Conservation (phyloP, 345 rosid species). For the Eucalyptus grandis region DNA sequence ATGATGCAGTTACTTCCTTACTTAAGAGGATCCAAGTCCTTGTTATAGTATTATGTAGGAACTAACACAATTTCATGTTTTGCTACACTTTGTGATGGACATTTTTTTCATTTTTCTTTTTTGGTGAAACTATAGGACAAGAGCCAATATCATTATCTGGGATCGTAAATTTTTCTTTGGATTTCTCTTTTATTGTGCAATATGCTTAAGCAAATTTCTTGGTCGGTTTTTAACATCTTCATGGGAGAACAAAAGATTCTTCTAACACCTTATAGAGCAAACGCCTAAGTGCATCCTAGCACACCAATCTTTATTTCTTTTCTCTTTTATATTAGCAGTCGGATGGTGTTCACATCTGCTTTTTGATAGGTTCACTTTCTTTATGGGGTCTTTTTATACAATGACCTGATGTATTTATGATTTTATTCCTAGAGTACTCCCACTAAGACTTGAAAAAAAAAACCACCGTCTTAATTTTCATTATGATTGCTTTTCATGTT, state of each 20-base stretch:
- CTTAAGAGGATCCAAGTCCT: background rate
- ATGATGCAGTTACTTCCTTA: background rate
- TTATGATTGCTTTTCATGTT: background rate
- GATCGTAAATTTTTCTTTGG: background rate
- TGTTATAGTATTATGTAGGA: background rate
- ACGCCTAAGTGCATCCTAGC: background rate
- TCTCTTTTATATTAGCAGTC: background rate
- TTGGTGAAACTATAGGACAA: background rate
- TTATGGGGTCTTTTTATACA: background rate
- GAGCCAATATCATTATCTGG: background rate
- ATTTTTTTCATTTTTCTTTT: background rate
- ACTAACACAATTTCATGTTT: background rate
- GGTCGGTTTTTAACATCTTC: background rate
- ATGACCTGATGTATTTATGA: background rate
- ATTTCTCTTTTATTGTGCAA: background rate
- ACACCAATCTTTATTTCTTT: background rate
- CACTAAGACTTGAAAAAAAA: background rate
- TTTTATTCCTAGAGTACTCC: background rate
- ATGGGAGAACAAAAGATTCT: background rate
- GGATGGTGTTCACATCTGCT: background rate
- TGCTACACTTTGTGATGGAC: background rate
- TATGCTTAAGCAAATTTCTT: background rate
- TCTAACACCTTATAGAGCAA: background rate
- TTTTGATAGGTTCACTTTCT: background rate
- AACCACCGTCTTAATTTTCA: background rate